A percentile compares a stretch with the other conserved stretches of the same genome.
Evolutionary conservation across 2,329 filamentous ascomycete species (phyloP).

Genomic region (Penicillium palitans): DNA sequence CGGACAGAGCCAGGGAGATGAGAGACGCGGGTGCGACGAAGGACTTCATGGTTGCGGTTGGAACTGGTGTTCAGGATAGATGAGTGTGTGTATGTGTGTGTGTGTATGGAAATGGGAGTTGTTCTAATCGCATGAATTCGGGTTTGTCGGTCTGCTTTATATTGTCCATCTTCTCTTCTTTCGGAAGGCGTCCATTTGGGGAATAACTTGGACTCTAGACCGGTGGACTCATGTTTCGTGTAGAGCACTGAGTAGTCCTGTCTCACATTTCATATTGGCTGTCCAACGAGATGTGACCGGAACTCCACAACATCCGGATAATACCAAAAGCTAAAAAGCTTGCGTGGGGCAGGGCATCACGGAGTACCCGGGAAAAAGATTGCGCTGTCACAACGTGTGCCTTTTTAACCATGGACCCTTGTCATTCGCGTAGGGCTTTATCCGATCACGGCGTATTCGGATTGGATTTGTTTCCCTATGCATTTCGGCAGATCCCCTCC

Average conservation of each 20-base stretch:
- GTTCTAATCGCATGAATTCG: neutral
- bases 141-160: conserved; percentile 1
- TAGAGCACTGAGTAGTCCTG: conserved; percentile 21
- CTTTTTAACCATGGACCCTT: neutral
- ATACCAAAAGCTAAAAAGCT: neutral
- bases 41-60: conserved; percentile 30
- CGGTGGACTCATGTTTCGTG: conserved; percentile 15
- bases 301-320: conserved; percentile 15
- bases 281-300: neutral
- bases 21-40: conserved; percentile 21
- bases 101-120: conserved; percentile 1
- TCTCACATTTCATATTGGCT: conserved; percentile 15
- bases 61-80: neutral
- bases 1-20: conserved; percentile 23
- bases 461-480: conserved; percentile 1
- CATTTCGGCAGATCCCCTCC: conserved; percentile 17
- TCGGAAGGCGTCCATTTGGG: conserved; percentile 1
- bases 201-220: neutral
- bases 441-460: neutral
- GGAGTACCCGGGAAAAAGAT: neutral
- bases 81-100: neutral
- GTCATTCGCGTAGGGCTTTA: neutral
- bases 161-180: neutral
- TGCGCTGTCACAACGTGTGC: neutral
- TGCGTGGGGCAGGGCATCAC: neutral